Percentiles rank a stretch among this genome's conserved stretches.
phyloP scores from a whole-genome alignment of 2,329 filamentous ascomycete genomes.

The Calcarisporium arbuscula region DNA sequence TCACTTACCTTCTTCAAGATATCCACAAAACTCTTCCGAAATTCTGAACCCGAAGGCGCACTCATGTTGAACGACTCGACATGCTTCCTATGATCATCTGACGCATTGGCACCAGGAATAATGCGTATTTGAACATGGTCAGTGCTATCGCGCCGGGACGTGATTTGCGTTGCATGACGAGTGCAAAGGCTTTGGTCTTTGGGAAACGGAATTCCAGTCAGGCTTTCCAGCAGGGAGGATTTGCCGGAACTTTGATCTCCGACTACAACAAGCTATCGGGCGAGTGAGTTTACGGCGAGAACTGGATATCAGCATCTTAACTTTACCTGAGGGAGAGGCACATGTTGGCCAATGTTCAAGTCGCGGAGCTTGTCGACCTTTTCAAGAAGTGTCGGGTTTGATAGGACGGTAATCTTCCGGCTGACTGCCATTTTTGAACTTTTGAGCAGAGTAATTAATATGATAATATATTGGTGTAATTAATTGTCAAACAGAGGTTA shows the following conservation, averaged over 20 bases:
- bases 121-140: background rate
- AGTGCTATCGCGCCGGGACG: slow-evolving; percentile 16
- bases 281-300: background rate
- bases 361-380: slow-evolving; percentile 37
- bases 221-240: slow-evolving; percentile 71
- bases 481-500: too few species aligned
- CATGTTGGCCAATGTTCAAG: slow-evolving; percentile 28
- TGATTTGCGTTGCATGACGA: slow-evolving; percentile 36
- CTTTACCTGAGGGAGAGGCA: slow-evolving; percentile 48
- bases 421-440: too few species aligned
- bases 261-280: slow-evolving; percentile 60
- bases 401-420: too few species aligned
- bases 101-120: background rate
- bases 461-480: too few species aligned
- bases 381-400: slow-evolving; percentile 19
- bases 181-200: slow-evolving; percentile 39
- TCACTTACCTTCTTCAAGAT: slow-evolving; percentile 34
- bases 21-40: slow-evolving; percentile 21
- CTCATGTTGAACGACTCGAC: slow-evolving; percentile 6
- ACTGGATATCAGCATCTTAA: background rate
- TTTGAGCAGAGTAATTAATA: too few species aligned
- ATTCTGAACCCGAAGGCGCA: slow-evolving; percentile 20
- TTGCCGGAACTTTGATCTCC: slow-evolving; percentile 84
- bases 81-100: slow-evolving; percentile 6
- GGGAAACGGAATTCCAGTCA: slow-evolving; percentile 44